Evolutionary conservation across 345 rosid species (phyloP).

Genomic region (Eucalyptus urophylla): DNA sequence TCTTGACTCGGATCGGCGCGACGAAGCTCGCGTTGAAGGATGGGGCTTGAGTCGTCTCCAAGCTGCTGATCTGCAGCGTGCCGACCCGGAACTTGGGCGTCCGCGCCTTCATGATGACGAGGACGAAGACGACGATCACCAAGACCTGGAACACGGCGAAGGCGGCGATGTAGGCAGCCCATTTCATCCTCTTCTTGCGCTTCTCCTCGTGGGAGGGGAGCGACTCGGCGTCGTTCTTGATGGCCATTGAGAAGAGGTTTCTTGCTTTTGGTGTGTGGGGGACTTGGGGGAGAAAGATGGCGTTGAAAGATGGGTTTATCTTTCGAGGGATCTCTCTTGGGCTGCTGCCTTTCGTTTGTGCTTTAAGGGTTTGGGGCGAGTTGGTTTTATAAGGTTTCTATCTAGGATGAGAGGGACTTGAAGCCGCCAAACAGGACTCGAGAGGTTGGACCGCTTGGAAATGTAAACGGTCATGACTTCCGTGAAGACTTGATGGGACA

Average conservation of each 20-base stretch:
- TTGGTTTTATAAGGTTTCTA: not conserved
- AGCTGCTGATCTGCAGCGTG: not conserved
- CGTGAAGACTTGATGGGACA: not conserved
- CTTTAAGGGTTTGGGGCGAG: not conserved
- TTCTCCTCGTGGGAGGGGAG: not conserved
- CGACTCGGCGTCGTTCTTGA: not conserved
- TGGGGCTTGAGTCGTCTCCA: not conserved
- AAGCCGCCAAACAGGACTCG: not conserved
- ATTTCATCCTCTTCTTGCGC: not conserved
- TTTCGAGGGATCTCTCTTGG: not conserved
- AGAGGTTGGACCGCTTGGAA: not conserved
- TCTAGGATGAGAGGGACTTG: not conserved
- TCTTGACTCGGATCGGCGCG: slow-evolving; percentile 2
- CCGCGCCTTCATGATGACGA: not conserved
- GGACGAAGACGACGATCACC: slow-evolving; percentile 1
- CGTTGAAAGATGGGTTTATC: not conserved
- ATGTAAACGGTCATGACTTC: not conserved
- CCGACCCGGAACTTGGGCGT: slow-evolving; percentile 4
- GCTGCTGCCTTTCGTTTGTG: not conserved
- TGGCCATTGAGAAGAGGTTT: not conserved
- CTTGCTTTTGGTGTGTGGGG: not conserved
- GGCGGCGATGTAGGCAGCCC: not conserved
- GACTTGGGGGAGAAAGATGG: not conserved
- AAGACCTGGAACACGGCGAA: not conserved
- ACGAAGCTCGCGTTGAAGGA: not conserved